A percentile compares a stretch with the other conserved stretches of the same genome.
phyloP scores from a whole-genome alignment of 2,329 filamentous ascomycete species.

The Ascomycota sp. region DNA sequence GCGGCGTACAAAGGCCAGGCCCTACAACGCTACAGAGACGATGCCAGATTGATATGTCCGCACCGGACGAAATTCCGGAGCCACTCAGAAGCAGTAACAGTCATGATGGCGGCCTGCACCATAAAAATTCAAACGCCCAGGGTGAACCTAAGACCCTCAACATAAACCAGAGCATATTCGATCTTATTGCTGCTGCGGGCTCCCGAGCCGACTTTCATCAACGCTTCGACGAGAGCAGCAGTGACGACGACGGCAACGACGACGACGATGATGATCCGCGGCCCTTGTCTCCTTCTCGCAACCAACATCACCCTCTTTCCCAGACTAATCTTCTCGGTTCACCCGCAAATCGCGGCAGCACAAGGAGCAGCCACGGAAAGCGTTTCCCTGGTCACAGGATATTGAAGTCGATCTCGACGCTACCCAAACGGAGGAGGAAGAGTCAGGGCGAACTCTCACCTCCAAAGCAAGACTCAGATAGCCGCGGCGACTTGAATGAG shows the following conservation, averaged over 20 bases:
- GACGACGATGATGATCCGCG: constrained; percentile 13
- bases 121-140: constrained; percentile 20
- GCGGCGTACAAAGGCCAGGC: neutral
- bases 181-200: constrained; percentile 74
- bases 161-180: constrained; percentile 90
- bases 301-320: constrained; percentile 18
- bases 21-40: constrained; percentile 24
- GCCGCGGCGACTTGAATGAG: constrained; percentile 9
- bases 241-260: constrained; percentile 55
- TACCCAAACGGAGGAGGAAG: constrained; percentile 25
- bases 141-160: constrained; percentile 37
- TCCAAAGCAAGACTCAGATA: constrained; percentile 14
- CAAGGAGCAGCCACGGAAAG: constrained; percentile 26
- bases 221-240: constrained; percentile 59
- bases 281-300: constrained; percentile 20
- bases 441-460: constrained; percentile 20
- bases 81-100: constrained; percentile 29
- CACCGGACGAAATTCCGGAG: constrained; percentile 28
- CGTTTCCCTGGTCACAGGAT: constrained; percentile 45
- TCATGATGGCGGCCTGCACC: constrained; percentile 20
- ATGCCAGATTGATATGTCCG: constrained; percentile 15
- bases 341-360: constrained; percentile 10
- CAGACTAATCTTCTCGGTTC: constrained; percentile 21
- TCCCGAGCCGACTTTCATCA: constrained; percentile 66
- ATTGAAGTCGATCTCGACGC: constrained; percentile 41